Conservation (phyloP, 345 rosid genomes). For the Draba incana region DNA sequence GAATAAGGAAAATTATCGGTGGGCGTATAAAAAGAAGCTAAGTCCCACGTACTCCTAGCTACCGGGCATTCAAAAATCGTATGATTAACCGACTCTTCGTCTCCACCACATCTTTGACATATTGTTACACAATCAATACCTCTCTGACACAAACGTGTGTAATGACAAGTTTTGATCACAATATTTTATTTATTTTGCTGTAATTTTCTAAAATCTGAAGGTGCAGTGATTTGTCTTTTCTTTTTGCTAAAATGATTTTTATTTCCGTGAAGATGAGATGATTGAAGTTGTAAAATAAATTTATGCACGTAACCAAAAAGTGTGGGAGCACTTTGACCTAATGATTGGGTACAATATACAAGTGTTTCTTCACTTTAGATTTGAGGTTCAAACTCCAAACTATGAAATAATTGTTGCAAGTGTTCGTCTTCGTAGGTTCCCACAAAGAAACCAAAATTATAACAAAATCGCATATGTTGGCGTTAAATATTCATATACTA, state of each 20-base stretch:
- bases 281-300: slow-evolving; percentile 13
- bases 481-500: background rate
- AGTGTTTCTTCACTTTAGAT: slow-evolving; percentile 13
- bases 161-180: slow-evolving; percentile 4
- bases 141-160: no score
- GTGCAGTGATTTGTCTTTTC: background rate
- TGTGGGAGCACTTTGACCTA: slow-evolving; percentile 13
- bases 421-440: slow-evolving; percentile 29
- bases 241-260: background rate
- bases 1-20: no score
- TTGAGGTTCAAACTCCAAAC: slow-evolving; percentile 18
- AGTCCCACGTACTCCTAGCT: no score
- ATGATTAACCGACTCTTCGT: no score
- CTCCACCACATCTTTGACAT: no score
- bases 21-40: no score
- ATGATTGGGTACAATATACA: slow-evolving; percentile 23
- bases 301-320: slow-evolving; percentile 24
- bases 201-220: slow-evolving; percentile 7
- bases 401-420: slow-evolving; percentile 15
- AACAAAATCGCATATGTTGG: slow-evolving; percentile 9
- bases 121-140: no score
- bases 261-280: background rate
- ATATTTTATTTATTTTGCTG: background rate
- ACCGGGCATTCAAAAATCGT: no score
- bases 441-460: slow-evolving; percentile 1